phyloP scores from a whole-genome alignment of 148 eudicot genomes.

The Pouteria glomerata region DNA sequence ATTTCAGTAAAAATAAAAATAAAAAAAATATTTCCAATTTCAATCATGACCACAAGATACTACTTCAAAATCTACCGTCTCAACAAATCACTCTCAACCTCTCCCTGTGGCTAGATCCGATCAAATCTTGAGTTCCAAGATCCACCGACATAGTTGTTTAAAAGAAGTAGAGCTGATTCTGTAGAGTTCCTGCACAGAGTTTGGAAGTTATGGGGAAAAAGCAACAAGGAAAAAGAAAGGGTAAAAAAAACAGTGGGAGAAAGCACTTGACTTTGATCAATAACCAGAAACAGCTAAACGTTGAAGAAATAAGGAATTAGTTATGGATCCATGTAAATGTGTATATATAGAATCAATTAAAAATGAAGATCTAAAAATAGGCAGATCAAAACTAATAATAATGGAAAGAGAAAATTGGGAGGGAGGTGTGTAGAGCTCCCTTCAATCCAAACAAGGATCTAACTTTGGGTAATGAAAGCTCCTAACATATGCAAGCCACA shows the following conservation, averaged over 20 bases:
- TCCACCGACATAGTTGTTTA: neutral
- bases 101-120: no score
- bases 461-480: conserved; percentile 26
- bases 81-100: no score
- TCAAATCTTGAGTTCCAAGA: no score
- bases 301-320: neutral
- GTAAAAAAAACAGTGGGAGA: no score
- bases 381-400: neutral
- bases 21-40: no score
- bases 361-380: neutral
- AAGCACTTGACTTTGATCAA: neutral
- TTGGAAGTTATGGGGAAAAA: neutral
- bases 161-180: neutral
- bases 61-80: no score
- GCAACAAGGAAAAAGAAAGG: neutral
- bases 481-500: conserved; percentile 45
- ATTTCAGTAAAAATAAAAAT: no score
- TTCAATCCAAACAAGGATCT: conserved; percentile 40
- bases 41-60: no score
- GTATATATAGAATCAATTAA: no score
- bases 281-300: neutral
- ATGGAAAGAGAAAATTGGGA: neutral
- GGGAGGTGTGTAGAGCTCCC: conserved; percentile 36
- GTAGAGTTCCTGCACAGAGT: neutral
- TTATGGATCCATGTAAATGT: no score